Evolutionary conservation across 768 basidiomycete species (phyloP), one percentile per base, ranked within the genome.

Genomic region (Rubroboletus satanas): DNA sequence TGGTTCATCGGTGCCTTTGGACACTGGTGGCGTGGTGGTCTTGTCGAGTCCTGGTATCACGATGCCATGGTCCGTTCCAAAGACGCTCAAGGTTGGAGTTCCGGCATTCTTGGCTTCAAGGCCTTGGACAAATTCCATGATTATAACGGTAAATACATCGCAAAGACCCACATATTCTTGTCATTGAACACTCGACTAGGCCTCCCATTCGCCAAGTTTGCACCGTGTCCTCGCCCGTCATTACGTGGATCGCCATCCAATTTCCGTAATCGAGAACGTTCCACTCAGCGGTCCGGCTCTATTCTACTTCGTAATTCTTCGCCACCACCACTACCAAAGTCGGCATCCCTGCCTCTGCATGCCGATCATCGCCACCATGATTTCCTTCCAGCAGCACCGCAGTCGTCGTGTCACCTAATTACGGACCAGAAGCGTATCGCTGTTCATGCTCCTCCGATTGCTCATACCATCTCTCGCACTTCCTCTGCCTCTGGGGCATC

Each of bases 1-100:
- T 93, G 92, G 88, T 96, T 90, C 71, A 77, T 96, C 57, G 93
- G 93, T 31, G 87, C 87, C 11, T 95, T 95, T 71, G 93, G 93
- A 1, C 83, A 80, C 58, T 96, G 93, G 93, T 95, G 90, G 87
- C 77, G 87, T 45, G 91, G 88, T 43, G 90, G 90, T 38, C 73
- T 82, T n/a, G 76, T 92, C 53, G 86, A 90, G 59, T 78, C 83
- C n/a, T 88, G 87, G 85, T 90, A 84, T 74, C 82, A 83, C 60
- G 83, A 87, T 71, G 79, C 82, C 53, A 76, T 87, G 60, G 74
- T 81, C 33, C 75, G 81, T 53, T 77, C 81, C 26, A 87, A 81
- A 61, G 85, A 87, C 54, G 80, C 87, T 55, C 86, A 90, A 66
- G 80, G 84, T 59, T 85, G 85, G 81, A 84, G 79, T 51, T 88